Percentiles rank a stretch among this genome's conserved stretches.
Evolutionary conservation across 805 yeast genomes (phyloP).

Genomic region (Kodamaea laetipori): DNA sequence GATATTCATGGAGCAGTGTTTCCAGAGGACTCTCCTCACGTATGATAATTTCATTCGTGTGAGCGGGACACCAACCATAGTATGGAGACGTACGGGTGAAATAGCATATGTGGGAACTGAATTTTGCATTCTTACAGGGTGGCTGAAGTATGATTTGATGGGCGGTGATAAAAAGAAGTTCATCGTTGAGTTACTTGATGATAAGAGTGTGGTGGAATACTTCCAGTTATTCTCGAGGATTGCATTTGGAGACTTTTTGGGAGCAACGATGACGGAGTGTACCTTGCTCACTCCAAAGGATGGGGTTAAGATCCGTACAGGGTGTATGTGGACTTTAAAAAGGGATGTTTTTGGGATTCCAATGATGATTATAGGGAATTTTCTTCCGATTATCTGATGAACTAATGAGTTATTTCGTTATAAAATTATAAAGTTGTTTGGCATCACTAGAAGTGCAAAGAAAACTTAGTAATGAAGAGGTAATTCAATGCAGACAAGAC

Average conservation of each 20-base stretch:
- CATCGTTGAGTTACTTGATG: conserved; percentile 84
- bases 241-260: conserved; percentile 89
- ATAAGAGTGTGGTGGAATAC: conserved; percentile 80
- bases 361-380: conserved; percentile 94
- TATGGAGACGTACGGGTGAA: conserved; percentile 95
- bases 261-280: conserved; percentile 84
- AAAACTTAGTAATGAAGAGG: background rate
- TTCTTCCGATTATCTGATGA: conserved; percentile 66
- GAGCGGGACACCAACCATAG: conserved; percentile 91
- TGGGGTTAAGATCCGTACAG: conserved; percentile 63
- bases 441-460: too few species aligned
- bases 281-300: conserved; percentile 64
- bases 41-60: conserved; percentile 82
- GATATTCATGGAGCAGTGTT: conserved; percentile 94
- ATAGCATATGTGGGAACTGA: conserved; percentile 95
- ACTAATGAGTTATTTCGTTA: background rate
- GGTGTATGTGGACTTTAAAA: conserved; percentile 89
- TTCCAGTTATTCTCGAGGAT: conserved; percentile 81
- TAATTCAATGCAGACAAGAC: too few species aligned
- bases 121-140: conserved; percentile 87
- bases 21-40: conserved; percentile 87
- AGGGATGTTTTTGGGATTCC: conserved; percentile 96
- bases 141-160: conserved; percentile 73
- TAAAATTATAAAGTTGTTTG: background rate
- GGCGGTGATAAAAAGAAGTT: conserved; percentile 61